These are phyloP conservation scores for Hypoxylon rickii DNA, from an alignment of 495 filamentous ascomycete genomes.

Conservation along the genomic window DNA sequence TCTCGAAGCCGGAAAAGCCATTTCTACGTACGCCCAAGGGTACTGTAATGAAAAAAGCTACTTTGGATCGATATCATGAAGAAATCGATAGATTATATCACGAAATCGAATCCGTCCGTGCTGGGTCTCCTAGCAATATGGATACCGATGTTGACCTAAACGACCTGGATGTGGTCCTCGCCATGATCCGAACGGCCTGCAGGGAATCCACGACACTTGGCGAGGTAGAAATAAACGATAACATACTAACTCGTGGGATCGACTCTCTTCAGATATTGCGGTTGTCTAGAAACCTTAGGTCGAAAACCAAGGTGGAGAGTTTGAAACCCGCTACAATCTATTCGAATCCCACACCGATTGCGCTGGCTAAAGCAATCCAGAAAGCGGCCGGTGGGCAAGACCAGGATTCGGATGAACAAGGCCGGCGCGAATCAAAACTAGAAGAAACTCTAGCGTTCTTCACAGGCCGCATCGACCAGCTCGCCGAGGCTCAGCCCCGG, in stretches of 20 bases:
- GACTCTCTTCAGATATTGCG: background rate
- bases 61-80: background rate
- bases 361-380: background rate
- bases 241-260: background rate
- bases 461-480: conserved; percentile 13
- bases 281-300: background rate
- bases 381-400: background rate
- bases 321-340: background rate
- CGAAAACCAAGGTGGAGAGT: background rate
- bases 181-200: background rate
- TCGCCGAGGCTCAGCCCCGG: background rate
- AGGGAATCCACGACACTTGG: background rate
- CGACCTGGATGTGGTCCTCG: background rate
- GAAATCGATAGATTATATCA: background rate
- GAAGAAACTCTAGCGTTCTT: background rate
- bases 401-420: background rate
- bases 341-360: background rate
- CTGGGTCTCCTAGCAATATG: background rate
- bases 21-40: background rate
- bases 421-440: background rate
- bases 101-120: background rate
- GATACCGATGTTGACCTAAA: background rate
- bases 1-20: background rate
- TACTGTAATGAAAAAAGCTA: background rate
- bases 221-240: background rate